A percentile compares a stretch with the other conserved stretches of the same genome.
These are phyloP conservation scores for Pseudogymnoascus destructans DNA, from an alignment of 2,329 filamentous ascomycete species.

Conservation along the genomic window DNA sequence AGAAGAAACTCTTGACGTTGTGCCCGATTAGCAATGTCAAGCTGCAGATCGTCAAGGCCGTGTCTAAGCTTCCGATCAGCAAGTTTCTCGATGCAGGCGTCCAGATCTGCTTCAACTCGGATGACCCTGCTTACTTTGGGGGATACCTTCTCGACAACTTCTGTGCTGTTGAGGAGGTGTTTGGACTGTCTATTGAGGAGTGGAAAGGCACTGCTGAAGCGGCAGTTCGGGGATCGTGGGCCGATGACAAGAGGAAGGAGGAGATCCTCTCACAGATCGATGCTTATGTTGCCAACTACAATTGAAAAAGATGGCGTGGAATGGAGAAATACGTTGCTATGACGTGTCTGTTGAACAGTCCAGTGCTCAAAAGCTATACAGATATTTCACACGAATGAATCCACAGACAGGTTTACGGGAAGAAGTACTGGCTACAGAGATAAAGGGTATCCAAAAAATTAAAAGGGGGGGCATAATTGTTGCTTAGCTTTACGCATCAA, in stretches of 20 bases:
- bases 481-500: not conserved
- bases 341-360: not conserved
- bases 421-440: not conserved
- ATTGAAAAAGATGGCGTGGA: not conserved
- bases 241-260: constrained; percentile 46
- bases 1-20: constrained; percentile 50
- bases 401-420: not conserved
- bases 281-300: constrained; percentile 24
- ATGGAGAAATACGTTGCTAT: not conserved
- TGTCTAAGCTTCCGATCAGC: constrained; percentile 33
- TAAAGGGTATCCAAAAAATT: not conserved
- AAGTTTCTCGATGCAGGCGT: constrained; percentile 32
- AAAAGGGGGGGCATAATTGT: not conserved
- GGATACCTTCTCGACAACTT: constrained; percentile 66
- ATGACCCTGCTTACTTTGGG: constrained; percentile 47
- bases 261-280: constrained; percentile 39
- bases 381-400: not conserved
- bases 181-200: constrained; percentile 46
- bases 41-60: constrained; percentile 32
- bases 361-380: not conserved
- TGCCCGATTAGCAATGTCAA: constrained; percentile 64
- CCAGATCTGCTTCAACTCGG: constrained; percentile 35
- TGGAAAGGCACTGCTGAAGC: constrained; percentile 52
- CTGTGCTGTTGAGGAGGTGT: constrained; percentile 61
- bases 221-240: constrained; percentile 58